phyloP scores from a whole-genome alignment of 23 red algal species.

The Gracilariopsis chorda region DNA sequence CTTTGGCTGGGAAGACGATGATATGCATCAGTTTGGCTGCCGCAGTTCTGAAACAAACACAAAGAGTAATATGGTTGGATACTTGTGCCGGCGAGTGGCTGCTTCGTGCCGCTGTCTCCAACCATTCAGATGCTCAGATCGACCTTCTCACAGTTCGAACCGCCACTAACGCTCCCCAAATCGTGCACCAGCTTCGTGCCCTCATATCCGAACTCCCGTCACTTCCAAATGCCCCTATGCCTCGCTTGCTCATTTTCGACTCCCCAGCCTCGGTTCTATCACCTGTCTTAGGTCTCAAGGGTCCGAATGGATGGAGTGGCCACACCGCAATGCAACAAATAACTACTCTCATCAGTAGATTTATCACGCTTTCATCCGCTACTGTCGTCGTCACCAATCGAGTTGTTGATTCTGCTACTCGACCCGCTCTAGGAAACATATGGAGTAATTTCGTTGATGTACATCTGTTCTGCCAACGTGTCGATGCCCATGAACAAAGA shows the following conservation, averaged over 20 bases:
- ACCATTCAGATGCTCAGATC: neutral
- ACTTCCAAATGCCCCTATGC: neutral
- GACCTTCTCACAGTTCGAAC: neutral
- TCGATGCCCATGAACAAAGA: neutral
- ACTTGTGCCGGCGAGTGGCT: neutral
- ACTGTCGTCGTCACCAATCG: constrained; percentile 52
- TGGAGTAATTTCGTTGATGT: constrained; percentile 50
- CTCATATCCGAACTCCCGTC: neutral
- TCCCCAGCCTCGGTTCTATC: constrained; percentile 26
- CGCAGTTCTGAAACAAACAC: neutral
- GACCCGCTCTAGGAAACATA: constrained; percentile 37
- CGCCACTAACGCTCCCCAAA: neutral
- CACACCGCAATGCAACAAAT: constrained; percentile 25
- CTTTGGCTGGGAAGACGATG: neutral
- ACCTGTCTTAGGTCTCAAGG: constrained; percentile 23
- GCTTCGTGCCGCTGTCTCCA: neutral
- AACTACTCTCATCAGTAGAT: neutral
- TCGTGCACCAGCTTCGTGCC: neutral
- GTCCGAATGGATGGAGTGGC: neutral
- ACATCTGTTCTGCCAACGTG: neutral
- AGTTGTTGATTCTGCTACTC: constrained; percentile 6
- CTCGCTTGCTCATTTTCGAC: constrained; percentile 37
- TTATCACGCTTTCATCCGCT: neutral
- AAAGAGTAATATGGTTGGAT: neutral
- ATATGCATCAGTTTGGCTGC: neutral